Evolutionary conservation across 257 asterid species (phyloP).

Genomic region (Misopates orontium): DNA sequence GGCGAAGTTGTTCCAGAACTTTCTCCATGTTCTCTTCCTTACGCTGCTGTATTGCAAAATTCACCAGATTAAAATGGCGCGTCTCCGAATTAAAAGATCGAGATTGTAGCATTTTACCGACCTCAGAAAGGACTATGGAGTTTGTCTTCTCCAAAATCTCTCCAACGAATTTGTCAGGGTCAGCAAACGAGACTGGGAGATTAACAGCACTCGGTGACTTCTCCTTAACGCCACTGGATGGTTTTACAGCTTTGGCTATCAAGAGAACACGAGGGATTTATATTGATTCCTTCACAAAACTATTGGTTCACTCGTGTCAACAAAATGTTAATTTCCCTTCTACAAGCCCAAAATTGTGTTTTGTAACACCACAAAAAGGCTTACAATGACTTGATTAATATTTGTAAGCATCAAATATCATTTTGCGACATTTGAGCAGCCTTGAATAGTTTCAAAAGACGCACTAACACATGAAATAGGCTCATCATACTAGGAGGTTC

Average conservation of each 20-base stretch:
- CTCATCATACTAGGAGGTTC: too few species aligned
- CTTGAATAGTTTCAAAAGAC: too few species aligned
- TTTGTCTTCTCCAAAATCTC: conserved; percentile 66
- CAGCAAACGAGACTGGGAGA: conserved; percentile 38
- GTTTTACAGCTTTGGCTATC: conserved; percentile 46
- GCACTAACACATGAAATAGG: too few species aligned
- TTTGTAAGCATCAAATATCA: too few species aligned
- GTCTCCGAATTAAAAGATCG: background rate
- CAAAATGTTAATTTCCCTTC: background rate
- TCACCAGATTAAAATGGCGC: conserved; percentile 6
- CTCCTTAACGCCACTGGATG: conserved; percentile 45
- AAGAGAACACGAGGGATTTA: conserved; percentile 20
- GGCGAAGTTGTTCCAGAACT: conserved; percentile 44
- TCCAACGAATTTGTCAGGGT: conserved; percentile 67
- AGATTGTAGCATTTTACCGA: conserved; percentile 24
- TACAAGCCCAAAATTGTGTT: background rate
- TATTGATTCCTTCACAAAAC: background rate
- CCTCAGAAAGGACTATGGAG: conserved; percentile 59
- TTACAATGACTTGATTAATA: too few species aligned
- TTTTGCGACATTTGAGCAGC: too few species aligned
- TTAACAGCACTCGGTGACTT: conserved; percentile 36
- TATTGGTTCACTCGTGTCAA: background rate
- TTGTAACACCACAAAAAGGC: too few species aligned
- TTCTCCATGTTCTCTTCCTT: conserved; percentile 46
- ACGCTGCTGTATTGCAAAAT: conserved; percentile 31